Evolutionary conservation across 352 stramenopile genomes (phyloP).

Genomic region (Phytopythium ostracodes): DNA sequence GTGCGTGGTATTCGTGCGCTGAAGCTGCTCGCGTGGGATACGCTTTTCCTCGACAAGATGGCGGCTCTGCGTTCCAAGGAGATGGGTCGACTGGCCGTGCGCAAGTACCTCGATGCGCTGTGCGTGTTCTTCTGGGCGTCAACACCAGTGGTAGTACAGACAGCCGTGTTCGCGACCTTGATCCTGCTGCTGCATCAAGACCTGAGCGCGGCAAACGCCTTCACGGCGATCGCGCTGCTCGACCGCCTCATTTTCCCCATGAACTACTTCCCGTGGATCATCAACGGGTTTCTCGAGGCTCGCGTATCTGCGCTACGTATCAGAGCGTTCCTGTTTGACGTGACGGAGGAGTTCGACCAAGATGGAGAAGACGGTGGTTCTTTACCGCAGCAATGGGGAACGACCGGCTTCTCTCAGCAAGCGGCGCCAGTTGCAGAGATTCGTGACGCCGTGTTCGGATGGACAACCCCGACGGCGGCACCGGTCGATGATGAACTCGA

Average conservation of each 20-base stretch:
- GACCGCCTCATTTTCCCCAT: slow-evolving; percentile 89
- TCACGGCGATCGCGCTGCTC: slow-evolving; percentile 83
- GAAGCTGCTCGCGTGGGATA: slow-evolving; percentile 74
- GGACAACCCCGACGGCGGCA: neutral
- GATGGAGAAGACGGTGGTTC: slow-evolving; percentile 1
- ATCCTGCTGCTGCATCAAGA: slow-evolving; percentile 58
- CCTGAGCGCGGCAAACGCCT: slow-evolving; percentile 75
- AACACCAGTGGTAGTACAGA: slow-evolving; percentile 85
- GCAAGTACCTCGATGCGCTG: slow-evolving; percentile 87
- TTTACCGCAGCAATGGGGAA: neutral
- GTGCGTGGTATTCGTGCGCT: slow-evolving; percentile 72
- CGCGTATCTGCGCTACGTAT: slow-evolving; percentile 78
- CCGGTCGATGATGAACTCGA: neutral
- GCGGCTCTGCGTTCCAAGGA: slow-evolving; percentile 48
- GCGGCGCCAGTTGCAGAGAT: slow-evolving; percentile 16
- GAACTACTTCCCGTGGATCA: slow-evolving; percentile 91
- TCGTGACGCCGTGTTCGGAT: slow-evolving; percentile 25
- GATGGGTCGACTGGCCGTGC: slow-evolving; percentile 57
- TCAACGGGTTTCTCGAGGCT: slow-evolving; percentile 87
- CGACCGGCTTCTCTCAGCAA: neutral
- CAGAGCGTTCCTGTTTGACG: slow-evolving; percentile 60
- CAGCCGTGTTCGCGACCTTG: slow-evolving; percentile 75
- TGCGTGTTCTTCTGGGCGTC: slow-evolving; percentile 91
- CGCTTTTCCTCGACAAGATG: slow-evolving; percentile 44
- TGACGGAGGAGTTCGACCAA: neutral